Conservation (phyloP, 768 basidiomycete species). For the Cyclocybe aegerita region DNA sequence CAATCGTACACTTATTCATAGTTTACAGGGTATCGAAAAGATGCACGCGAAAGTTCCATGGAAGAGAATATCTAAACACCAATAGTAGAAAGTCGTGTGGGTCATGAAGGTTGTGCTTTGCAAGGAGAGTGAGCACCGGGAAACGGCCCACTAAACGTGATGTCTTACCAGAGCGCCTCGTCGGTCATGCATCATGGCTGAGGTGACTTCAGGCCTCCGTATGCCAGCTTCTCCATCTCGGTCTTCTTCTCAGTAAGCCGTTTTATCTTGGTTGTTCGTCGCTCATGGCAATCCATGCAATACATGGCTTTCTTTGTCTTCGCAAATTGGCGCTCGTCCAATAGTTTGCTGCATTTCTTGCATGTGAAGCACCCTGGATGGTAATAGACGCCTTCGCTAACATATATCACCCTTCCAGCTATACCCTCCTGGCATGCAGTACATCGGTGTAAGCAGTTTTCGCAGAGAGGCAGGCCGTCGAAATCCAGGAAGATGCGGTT, state of each 20-base stretch:
- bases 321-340: slow-evolving; percentile 12
- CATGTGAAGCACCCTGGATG: slow-evolving; percentile 16
- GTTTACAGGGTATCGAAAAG: no score
- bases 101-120: no score
- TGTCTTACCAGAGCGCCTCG: no score
- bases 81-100: no score
- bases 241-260: slow-evolving; percentile 6
- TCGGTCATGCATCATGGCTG: background rate
- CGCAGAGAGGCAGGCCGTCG: slow-evolving; percentile 15
- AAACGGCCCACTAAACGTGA: no score
- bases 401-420: slow-evolving; percentile 4
- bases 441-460: slow-evolving; percentile 14
- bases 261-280: slow-evolving; percentile 11
- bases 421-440: slow-evolving; percentile 10
- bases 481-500: slow-evolving; percentile 13
- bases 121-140: no score
- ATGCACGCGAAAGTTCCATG: no score
- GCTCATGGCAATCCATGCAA: slow-evolving; percentile 11
- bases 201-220: slow-evolving; percentile 5
- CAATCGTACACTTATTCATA: no score
- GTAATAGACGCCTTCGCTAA: slow-evolving; percentile 5
- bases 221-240: slow-evolving; percentile 2
- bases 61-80: no score
- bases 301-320: slow-evolving; percentile 12
- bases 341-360: slow-evolving; percentile 10